Evolutionary conservation across 1,284 basidiomycete genomes (phyloP), one percentile per base, ranked within the genome.

Genomic region (Coniophora puteana): DNA sequence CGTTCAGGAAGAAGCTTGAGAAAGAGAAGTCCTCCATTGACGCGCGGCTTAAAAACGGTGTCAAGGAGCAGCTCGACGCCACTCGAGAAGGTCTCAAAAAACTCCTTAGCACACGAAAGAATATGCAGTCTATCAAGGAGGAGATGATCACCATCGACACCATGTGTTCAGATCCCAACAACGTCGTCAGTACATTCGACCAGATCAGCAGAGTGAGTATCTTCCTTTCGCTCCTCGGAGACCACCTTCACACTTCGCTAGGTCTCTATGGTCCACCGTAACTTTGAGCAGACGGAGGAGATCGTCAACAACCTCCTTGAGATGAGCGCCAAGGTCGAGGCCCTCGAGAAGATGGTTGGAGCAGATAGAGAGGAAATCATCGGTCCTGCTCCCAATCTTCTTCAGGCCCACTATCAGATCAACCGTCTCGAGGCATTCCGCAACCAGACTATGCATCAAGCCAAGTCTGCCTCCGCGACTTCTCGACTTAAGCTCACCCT

Each of bases 1-100:
- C 89, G 1, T 91, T 93, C 55, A 82, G 92, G 47, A 95, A 94
- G 72, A 96, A 96, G 61, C 76, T 98, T 21, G 85, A 93, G 65
- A 96, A 95, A 66, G 95, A 99, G 68, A 95, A 96, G 65, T 83
- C 91, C 0, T 89, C 91, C n/a, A 89, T 99, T 48, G 92, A 96
- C 56, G 84, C 89, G 4, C 80, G 95, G 55, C 80, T 99, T 34
- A 90, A 94, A 56, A 86, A 78, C 46, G 93, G 93, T 12, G 93
- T 96, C 44, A 93, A 91, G 60, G 91, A 95, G 48, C 95, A 98
- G 63, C 75, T 99, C 7, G 88, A 94, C 56, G 82, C 91, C 0
- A 97, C 93, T 8, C 72, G 93, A 34, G 89, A 94, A 45, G 95
- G 93, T 1, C 74, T 99, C 43, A 71, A 86, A 46, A 93, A 89